These are phyloP conservation scores for Aurantiochytrium sp. DNA, from an alignment of 108 stramenopile genomes.

Conservation along the genomic window DNA sequence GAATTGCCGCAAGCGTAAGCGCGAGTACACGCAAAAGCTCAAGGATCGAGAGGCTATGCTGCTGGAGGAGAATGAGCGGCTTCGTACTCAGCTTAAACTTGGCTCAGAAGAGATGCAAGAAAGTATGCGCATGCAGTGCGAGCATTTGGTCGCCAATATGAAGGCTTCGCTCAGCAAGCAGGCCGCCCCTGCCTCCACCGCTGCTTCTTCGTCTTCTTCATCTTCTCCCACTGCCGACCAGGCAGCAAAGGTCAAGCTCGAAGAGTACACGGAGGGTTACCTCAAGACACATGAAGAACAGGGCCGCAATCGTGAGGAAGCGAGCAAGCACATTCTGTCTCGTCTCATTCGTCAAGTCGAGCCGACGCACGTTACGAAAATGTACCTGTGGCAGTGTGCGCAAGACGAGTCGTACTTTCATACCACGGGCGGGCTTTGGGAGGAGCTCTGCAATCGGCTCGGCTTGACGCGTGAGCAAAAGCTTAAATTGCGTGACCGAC, in stretches of 20 bases:
- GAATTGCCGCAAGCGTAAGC: background rate
- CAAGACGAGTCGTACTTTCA: background rate
- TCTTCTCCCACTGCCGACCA: too few species aligned
- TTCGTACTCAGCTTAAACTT: background rate
- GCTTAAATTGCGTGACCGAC: background rate
- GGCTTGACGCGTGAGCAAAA: background rate
- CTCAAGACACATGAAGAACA: background rate
- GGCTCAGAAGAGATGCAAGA: constrained; percentile 7
- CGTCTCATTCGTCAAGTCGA: constrained; percentile 1
- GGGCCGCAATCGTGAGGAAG: background rate
- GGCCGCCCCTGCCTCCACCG: background rate
- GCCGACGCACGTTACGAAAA: constrained; percentile 13
- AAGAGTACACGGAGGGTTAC: background rate
- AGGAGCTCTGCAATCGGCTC: background rate
- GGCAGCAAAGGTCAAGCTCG: background rate
- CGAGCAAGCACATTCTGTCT: background rate
- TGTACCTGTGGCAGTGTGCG: constrained; percentile 8
- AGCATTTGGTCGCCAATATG: background rate
- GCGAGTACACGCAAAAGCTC: constrained; percentile 7
- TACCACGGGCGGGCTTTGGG: background rate
- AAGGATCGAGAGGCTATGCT: background rate
- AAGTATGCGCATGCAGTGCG: background rate
- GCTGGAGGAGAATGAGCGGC: constrained; percentile 5
- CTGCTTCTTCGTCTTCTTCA: background rate
- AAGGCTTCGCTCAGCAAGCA: background rate